Evolutionary conservation across 805 yeast genomes (phyloP).

Genomic region (Cyberlindnera veronae): DNA sequence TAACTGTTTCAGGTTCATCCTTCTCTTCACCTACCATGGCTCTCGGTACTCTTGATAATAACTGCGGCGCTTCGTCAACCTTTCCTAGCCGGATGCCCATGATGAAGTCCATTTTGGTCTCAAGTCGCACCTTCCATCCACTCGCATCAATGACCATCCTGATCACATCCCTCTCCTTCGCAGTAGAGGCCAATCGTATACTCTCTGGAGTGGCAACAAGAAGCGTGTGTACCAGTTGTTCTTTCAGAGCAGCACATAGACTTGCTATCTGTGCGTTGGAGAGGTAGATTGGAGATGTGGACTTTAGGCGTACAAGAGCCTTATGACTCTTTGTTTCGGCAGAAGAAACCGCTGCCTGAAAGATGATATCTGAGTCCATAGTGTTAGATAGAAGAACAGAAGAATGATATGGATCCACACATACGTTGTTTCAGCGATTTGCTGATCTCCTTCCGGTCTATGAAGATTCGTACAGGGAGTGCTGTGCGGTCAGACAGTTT

Average conservation of each 20-base stretch:
- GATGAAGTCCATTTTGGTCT: conserved; percentile 10
- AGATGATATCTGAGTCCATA: conserved; percentile 6
- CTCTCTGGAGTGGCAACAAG: conserved; percentile 16
- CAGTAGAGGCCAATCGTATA: conserved; percentile 5
- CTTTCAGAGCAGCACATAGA: conserved; percentile 15
- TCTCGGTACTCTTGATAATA: conserved; percentile 18
- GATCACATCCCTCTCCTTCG: conserved; percentile 11
- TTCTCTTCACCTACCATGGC: conserved; percentile 2
- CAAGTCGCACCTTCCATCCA: conserved; percentile 22
- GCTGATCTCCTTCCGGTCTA: conserved; percentile 16
- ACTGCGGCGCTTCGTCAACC: conserved; percentile 3
- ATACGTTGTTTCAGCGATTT: conserved; percentile 11
- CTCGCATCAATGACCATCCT: conserved; percentile 8
- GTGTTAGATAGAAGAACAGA: not conserved
- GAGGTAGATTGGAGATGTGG: conserved; percentile 16
- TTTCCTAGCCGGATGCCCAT: conserved; percentile 7
- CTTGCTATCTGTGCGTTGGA: conserved; percentile 21
- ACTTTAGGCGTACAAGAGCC: conserved; percentile 17
- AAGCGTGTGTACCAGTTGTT: conserved; percentile 13
- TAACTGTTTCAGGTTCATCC: not conserved
- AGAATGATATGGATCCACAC: not conserved
- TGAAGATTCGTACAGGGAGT: conserved; percentile 18
- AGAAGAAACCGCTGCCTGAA: conserved; percentile 23
- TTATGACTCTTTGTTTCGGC: conserved; percentile 18
- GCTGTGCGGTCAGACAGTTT: conserved; percentile 9